Base-by-base conservation (phyloP, 352 stramenopile genomes). In the Phytopythium boreale region DNA sequence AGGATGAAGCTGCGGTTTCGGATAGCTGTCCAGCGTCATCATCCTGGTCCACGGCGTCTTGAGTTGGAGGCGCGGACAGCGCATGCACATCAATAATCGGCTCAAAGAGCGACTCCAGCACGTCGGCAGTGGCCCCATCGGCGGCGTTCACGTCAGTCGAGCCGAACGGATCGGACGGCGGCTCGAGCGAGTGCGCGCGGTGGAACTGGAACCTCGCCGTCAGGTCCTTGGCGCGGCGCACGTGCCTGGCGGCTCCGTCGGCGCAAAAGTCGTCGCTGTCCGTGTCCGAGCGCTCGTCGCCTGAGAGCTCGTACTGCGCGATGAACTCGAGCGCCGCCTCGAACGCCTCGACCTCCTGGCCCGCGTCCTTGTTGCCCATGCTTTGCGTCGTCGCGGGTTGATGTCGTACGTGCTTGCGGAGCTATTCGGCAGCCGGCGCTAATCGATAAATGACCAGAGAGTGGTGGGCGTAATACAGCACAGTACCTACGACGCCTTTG, bases 271-370 rank as follows among this genome's bases (percentile, higher is more conserved):
- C 22, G 24, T 50, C 56, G 17, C 37, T 41, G 24, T 36, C 44
- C 20, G 20, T 10, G 44, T 29, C n/a, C 1, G 44, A 51, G n/a
- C 2, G 17, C 49, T 56, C 49, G 26, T 56, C 49, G 27, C 7
- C 26, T 14, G 56, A 39, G 15, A 62, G 56, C 56, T 62, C 56
- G 56, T 53, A 53, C 34, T 43, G 56, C 12, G 37, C 29, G 56
- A 62, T 50, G 39, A 62, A 62, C 37, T 51, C 56, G 56, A 62
- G 56, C 39, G 56, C 56, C 24, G 39, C 39, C 37, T 62, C 56
- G 24, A 62, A 17, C 39, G 37, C 20, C 14, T 62, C 56, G 27
- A 62, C 19, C 37, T 62, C 56, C 24, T 27, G 36, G 8, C 11
- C 24, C 6, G 14, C 37, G n/a, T n/a, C 37, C 34, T 37, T 29